These are phyloP conservation scores for Abortiporus biennis DNA, from an alignment of 1,284 basidiomycete genomes.

Conservation along the genomic window DNA sequence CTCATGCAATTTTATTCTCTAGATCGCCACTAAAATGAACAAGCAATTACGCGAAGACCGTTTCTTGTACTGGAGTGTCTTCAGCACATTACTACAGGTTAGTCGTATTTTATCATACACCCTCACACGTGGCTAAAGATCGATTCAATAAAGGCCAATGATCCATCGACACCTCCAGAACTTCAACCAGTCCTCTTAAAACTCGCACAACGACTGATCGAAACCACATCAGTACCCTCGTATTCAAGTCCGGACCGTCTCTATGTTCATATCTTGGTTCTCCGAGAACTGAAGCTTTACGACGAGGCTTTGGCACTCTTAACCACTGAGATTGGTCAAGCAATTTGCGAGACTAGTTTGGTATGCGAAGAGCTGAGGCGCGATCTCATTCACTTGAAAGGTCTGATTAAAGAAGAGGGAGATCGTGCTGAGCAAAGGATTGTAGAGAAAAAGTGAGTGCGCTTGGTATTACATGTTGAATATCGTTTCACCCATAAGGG, in stretches of 20 bases:
- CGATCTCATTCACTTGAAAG: conserved; percentile 56
- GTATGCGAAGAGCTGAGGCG: conserved; percentile 69
- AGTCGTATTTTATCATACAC: conserved; percentile 9
- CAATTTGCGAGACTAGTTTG: conserved; percentile 65
- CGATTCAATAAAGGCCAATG: conserved; percentile 38
- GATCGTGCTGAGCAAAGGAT: conserved; percentile 50
- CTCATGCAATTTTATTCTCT: conserved; percentile 6
- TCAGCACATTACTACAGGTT: conserved; percentile 76
- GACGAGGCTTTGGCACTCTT: conserved; percentile 71
- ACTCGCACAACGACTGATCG: conserved; percentile 63
- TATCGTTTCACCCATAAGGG: conserved; percentile 6
- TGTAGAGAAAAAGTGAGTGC: conserved; percentile 47
- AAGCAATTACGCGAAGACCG: conserved; percentile 74
- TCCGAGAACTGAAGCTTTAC: conserved; percentile 60
- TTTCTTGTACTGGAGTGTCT: conserved; percentile 81
- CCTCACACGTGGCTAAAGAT: conserved; percentile 1
- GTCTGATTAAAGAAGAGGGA: conserved; percentile 53
- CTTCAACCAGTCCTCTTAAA: conserved; percentile 67
- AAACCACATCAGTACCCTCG: conserved; percentile 53
- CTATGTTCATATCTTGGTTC: conserved; percentile 64
- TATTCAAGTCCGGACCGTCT: conserved; percentile 69
- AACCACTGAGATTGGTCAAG: conserved; percentile 57
- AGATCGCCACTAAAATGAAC: conserved; percentile 74
- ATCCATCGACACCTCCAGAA: conserved; percentile 47
- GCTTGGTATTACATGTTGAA: conserved; percentile 13